Evolutionary conservation across 129 eudicot species (phyloP), one percentile per base, ranked within the genome.

Genomic region (Escallonia rubra): DNA sequence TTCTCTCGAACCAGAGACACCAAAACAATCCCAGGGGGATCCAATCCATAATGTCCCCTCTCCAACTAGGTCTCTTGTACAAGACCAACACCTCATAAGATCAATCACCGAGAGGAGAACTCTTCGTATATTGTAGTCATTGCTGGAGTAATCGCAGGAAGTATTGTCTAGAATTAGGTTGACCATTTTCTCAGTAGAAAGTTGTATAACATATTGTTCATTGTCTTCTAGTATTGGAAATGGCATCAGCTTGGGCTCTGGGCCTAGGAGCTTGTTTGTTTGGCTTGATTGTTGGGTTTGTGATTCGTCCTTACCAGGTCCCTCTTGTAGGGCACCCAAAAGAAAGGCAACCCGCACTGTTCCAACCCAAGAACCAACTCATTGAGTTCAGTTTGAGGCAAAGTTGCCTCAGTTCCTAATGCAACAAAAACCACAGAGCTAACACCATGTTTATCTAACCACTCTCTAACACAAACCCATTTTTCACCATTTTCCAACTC

Each of bases 271-370:
- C 85, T 59, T 75, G 96, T 73, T 59, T 87, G 12, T 57, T 81
- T 62, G 79, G 96, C 69, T 64, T 87, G 45, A 57, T 85, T 48
- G 41, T 73, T 13, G 98, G 98, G 63, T 82, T 92, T 63, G 78
- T 70, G 7, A 51, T 82, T 14, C 96, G 86, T 63, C 98, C 98
- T 43, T 92, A 81, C 55, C 62, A 86, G 39, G 70, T 73, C 41
- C 82, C 82, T 65, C 53, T 59, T 79, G 98, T 88, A 86, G 88
- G 95, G 62, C 1, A 79, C 96, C 90, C 88, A 87, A 40, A 91
- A 81, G 81, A 87, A 91, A 58, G 96, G 96, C 54, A 73, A 63
- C 10, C 76, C 82, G 46, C 83, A 83, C 11, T 51, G 61, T 75
- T 81, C 94, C 51, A 91, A 75, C 38, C 96, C 97, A 38, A 83